Base-by-base conservation (phyloP, 495 filamentous ascomycete genomes). In the Beverwykella pulmonaria region DNA sequence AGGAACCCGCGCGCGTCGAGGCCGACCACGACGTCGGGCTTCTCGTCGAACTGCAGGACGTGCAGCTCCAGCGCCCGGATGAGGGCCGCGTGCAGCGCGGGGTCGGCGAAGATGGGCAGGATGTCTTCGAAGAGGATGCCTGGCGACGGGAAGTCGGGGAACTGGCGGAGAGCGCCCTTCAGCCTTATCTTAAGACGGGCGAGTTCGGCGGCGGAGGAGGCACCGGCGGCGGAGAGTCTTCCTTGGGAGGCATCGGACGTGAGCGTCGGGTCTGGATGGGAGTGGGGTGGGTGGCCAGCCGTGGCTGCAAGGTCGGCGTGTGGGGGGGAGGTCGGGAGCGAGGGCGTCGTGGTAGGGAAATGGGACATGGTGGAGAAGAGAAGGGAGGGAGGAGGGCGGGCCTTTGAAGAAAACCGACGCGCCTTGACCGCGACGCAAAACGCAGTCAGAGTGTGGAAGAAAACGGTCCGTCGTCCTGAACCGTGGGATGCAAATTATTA, bases 101-200 rank as follows among this genome's bases (percentile, higher is more conserved):
- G 85, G 69, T 91, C 82, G 76, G 89, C 88, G 82, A 99, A 99
- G 70, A 99, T 88, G 32, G 94, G 95, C 63, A 99, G 87, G 80
- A 99, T 97, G 79, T 99, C 95, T 83, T 97, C 92, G 79, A 99
- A 99, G 60, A 96, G 84, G 75, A 99, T 92, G 76, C 95, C 95
- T 6, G 90, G 89, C 53, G 89, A 88, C 34, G 95, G 95, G 80
- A 99, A 98, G 83, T 99, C 92, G 63, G 90, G 89, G 80, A 90
- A 96, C 78, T 90, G 88, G 68, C 86, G 84, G 53, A 91, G 80
- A 32, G 85, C 82, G 26, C 71, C 67, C 61, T 80, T 82, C 68
- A 92, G 83, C 67, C 76, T 90, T 89, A 91, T 85, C 86, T 92
- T 91, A 89, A 92, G 87, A 92, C 86, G 79, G 92, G 91, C 36